These are phyloP conservation scores for Euphorbia celastroides DNA, from an alignment of 441 rosid species.

Conservation along the genomic window DNA sequence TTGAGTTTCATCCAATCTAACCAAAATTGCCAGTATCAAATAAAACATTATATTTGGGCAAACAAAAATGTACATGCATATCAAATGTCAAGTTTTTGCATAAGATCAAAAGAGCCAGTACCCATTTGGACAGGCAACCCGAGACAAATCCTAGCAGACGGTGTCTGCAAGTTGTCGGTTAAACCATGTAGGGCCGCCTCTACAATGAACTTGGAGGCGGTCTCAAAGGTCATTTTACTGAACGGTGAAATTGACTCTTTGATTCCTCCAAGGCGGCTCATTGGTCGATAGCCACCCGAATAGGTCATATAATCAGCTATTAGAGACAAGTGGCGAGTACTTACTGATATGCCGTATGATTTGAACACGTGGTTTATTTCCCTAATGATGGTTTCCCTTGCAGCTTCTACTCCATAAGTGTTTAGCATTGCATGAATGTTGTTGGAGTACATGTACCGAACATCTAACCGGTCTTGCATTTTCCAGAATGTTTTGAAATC, in stretches of 20 bases:
- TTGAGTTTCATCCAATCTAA: neutral
- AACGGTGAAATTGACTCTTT: constrained; percentile 77
- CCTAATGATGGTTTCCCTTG: constrained; percentile 80
- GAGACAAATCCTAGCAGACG: constrained; percentile 86
- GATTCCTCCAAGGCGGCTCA: constrained; percentile 92
- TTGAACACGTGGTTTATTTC: constrained; percentile 81
- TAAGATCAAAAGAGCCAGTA: constrained; percentile 83
- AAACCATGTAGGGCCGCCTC: constrained; percentile 76
- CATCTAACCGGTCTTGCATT: constrained; percentile 67
- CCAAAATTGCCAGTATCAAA: neutral
- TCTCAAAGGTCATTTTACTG: constrained; percentile 90
- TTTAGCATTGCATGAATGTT: constrained; percentile 67
- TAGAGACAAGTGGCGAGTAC: constrained; percentile 67
- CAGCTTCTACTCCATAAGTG: constrained; percentile 89
- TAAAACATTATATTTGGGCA: neutral
- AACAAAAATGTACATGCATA: neutral
- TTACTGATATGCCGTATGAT: constrained; percentile 78
- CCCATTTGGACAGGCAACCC: constrained; percentile 92
- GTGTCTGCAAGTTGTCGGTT: constrained; percentile 66
- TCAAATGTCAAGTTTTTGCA: constrained; percentile 67
- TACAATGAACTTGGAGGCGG: constrained; percentile 88
- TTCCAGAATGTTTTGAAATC: constrained; percentile 69
- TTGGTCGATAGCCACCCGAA: constrained; percentile 78
- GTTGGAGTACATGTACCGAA: constrained; percentile 76
- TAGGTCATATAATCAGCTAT: constrained; percentile 96